These are phyloP conservation scores for Populus davidiana DNA, from an alignment of 345 rosid species.

Conservation along the genomic window DNA sequence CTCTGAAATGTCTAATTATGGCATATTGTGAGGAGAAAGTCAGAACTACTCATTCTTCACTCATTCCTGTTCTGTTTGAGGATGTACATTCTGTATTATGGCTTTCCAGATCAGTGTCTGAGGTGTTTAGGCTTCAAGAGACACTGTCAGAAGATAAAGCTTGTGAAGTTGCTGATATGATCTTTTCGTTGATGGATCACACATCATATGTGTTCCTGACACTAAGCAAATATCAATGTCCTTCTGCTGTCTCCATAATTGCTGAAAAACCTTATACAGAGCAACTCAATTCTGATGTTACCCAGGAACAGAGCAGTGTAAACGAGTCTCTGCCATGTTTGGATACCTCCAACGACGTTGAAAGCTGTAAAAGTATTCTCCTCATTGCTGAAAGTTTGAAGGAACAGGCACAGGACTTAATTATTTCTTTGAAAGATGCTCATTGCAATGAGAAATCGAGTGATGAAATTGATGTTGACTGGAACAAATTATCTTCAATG, in stretches of 20 bases:
- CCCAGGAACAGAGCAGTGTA: slow-evolving; percentile 17
- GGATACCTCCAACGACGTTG: slow-evolving; percentile 30
- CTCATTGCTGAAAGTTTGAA: slow-evolving; percentile 47
- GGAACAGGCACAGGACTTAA: slow-evolving; percentile 50
- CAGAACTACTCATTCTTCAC: slow-evolving; percentile 30
- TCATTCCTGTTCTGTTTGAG: slow-evolving; percentile 39
- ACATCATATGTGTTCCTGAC: slow-evolving; percentile 60
- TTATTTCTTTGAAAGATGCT: slow-evolving; percentile 39
- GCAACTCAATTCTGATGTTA: slow-evolving; percentile 28
- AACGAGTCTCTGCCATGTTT: slow-evolving; percentile 15
- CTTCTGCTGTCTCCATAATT: slow-evolving; percentile 25
- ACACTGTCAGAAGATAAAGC: slow-evolving; percentile 18
- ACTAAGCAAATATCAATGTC: slow-evolving; percentile 43
- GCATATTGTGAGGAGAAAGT: slow-evolving; percentile 44
- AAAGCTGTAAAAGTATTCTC: slow-evolving; percentile 43
- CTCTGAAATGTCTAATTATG: slow-evolving; percentile 56
- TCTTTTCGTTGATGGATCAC: slow-evolving; percentile 72
- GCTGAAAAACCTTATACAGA: slow-evolving; percentile 21
- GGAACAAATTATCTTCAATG: slow-evolving; percentile 45
- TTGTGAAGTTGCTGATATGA: slow-evolving; percentile 26
- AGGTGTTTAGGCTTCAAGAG: slow-evolving; percentile 39
- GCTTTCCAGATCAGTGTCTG: slow-evolving; percentile 66
- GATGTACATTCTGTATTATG: slow-evolving; percentile 47
- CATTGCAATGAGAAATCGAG: slow-evolving; percentile 28
- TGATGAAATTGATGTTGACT: slow-evolving; percentile 27